Percentiles rank a stretch among this genome's conserved stretches.
Conservation (phyloP, 2,329 filamentous ascomycete genomes). For the Talaromyces sp. region DNA sequence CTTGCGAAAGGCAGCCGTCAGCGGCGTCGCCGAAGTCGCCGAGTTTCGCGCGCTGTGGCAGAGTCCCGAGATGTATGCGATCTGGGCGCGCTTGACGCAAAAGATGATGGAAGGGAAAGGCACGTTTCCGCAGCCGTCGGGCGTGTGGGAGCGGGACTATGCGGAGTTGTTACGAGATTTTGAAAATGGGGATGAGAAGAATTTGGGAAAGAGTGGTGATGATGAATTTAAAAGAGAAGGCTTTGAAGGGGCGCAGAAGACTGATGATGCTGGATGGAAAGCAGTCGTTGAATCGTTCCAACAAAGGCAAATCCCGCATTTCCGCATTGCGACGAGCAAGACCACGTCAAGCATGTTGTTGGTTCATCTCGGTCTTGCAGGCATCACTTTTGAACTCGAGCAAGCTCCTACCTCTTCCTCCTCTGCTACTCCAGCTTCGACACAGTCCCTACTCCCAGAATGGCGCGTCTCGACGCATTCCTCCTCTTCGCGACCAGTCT, state of each 20-base stretch:
- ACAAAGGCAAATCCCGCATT: constrained; percentile 20
- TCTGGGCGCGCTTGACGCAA: constrained; percentile 33
- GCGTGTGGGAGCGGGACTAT: constrained; percentile 39
- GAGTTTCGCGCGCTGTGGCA: constrained; percentile 37
- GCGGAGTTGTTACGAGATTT: constrained; percentile 25
- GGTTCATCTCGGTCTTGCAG: constrained; percentile 27
- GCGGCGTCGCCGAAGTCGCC: constrained; percentile 31
- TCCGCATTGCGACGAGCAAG: constrained; percentile 22
- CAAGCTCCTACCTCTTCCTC: constrained; percentile 11
- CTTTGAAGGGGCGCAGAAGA: neutral
- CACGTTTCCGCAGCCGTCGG: constrained; percentile 26
- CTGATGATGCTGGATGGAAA: constrained; percentile 22
- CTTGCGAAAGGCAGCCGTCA: constrained; percentile 29
- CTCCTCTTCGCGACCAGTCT: constrained; percentile 8
- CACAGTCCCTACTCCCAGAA: constrained; percentile 11
- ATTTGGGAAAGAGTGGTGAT: constrained; percentile 2
- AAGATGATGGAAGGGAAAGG: constrained; percentile 33
- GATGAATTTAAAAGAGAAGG: neutral
- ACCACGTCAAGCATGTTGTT: constrained; percentile 18
- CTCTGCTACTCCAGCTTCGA: neutral
- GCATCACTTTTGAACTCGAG: constrained; percentile 25
- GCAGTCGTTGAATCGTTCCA: constrained; percentile 27
- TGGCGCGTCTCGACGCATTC: constrained; percentile 30
- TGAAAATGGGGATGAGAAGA: constrained; percentile 26
- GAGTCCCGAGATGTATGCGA: constrained; percentile 31